Percentiles rank a stretch among this genome's conserved stretches.
These are phyloP conservation scores for Mycena latifolia DNA, from an alignment of 768 basidiomycete species.

Conservation along the genomic window DNA sequence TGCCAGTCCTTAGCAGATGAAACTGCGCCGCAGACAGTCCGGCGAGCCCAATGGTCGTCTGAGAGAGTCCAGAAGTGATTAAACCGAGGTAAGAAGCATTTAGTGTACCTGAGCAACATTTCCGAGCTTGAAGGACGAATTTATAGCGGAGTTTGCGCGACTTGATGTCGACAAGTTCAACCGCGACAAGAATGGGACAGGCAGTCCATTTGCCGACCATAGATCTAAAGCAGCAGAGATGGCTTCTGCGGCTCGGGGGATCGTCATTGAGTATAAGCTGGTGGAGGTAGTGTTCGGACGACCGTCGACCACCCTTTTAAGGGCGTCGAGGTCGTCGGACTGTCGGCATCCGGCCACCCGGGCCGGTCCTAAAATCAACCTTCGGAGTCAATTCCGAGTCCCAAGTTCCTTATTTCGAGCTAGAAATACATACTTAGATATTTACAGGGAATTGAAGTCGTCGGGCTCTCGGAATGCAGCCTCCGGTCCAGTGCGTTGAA, in stretches of 20 bases:
- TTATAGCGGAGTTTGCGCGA: slow-evolving; percentile 56
- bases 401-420: too few relatives aligned
- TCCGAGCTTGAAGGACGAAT: slow-evolving; percentile 69
- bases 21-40: slow-evolving; percentile 67
- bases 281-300: too few relatives aligned
- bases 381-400: too few relatives aligned
- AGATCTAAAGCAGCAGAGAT: slow-evolving; percentile 39
- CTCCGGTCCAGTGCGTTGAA: too few relatives aligned
- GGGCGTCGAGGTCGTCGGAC: too few relatives aligned
- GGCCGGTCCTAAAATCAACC: too few relatives aligned
- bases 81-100: slow-evolving; percentile 6
- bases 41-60: slow-evolving; percentile 64
- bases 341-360: too few relatives aligned
- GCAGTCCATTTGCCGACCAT: slow-evolving; percentile 58
- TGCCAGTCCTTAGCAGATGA: slow-evolving; percentile 58
- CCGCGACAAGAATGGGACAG: slow-evolving; percentile 48
- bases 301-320: too few relatives aligned
- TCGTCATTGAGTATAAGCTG: neutral
- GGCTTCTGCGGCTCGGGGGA: neutral
- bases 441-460: too few relatives aligned
- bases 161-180: slow-evolving; percentile 47
- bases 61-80: neutral
- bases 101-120: slow-evolving; percentile 61
- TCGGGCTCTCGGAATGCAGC: too few relatives aligned
- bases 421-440: too few relatives aligned